A percentile compares a stretch with the other conserved stretches of the same genome.
Evolutionary conservation across 495 filamentous ascomycete genomes (phyloP).

Genomic region (Penicillium ochrochloron): DNA sequence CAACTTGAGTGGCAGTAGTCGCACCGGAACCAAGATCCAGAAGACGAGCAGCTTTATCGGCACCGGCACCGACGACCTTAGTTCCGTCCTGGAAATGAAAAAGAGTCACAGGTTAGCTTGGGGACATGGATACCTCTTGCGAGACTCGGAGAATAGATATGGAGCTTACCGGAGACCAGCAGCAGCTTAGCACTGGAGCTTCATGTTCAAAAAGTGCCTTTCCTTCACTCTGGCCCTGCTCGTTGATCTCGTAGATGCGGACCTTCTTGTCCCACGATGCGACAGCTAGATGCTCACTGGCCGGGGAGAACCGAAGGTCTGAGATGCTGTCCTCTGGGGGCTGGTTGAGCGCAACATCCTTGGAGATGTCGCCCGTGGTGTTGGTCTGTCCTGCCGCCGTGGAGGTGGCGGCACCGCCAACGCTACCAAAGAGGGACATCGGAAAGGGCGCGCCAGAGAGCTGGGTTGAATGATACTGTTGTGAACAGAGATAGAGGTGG

Average conservation of each 20-base stretch:
- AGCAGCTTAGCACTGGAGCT: conserved; percentile 74
- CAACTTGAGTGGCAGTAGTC: conserved; percentile 63
- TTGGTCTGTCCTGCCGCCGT: conserved; percentile 57
- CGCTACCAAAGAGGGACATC: conserved; percentile 67
- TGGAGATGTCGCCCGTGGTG: conserved; percentile 86
- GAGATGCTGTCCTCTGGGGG: conserved; percentile 88
- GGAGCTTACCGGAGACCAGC: conserved; percentile 80
- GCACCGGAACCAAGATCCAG: conserved; percentile 68
- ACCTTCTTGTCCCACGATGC: conserved; percentile 94
- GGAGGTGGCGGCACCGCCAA: conserved; percentile 39
- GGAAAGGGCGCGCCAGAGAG: conserved; percentile 29
- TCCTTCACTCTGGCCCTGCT: conserved; percentile 69
- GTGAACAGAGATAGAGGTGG: neutral
- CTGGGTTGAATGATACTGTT: neutral
- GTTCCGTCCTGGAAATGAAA: conserved; percentile 58
- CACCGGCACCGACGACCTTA: conserved; percentile 81
- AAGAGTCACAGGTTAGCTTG: conserved; percentile 14
- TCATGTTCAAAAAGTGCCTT: conserved; percentile 81
- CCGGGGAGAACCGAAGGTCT: conserved; percentile 79
- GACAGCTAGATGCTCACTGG: conserved; percentile 77
- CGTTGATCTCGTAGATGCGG: conserved; percentile 85
- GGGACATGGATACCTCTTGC: neutral
- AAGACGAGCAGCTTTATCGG: conserved; percentile 82
- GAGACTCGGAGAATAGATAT: neutral
- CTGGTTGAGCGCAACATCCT: conserved; percentile 77